Percentiles rank a stretch among this genome's conserved stretches.
Evolutionary conservation across 225 moss, liverwort and hornwort genomes (phyloP).

Genomic region (Antitrichia curtipendula): DNA sequence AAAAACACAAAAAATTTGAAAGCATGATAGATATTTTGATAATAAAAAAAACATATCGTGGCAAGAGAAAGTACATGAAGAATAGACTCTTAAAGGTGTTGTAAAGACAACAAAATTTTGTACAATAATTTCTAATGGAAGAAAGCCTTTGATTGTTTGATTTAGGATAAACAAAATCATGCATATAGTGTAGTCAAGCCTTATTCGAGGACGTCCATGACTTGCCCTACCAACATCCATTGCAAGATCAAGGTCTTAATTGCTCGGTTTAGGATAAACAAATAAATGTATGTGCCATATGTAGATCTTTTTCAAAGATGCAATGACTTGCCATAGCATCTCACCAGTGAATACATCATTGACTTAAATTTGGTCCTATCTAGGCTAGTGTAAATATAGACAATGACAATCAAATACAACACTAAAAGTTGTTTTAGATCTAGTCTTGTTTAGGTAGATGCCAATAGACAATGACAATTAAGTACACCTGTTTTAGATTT

Average conservation of each 20-base stretch:
- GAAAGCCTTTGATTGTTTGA: background rate
- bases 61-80: fast-evolving
- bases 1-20: background rate
- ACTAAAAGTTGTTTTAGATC: background rate
- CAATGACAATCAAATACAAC: background rate
- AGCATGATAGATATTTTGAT: background rate
- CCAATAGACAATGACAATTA: background rate
- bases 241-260: background rate
- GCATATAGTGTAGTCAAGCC: fast-evolving
- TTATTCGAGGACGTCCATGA: background rate
- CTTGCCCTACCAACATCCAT: background rate
- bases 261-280: background rate
- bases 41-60: background rate
- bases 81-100: background rate
- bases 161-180: background rate
- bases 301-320: background rate
- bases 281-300: too few species aligned
- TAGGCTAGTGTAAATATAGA: background rate
- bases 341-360: background rate
- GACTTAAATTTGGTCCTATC: background rate
- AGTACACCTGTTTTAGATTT: background rate
- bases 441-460: fast-evolving
- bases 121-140: background rate
- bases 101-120: background rate
- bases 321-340: background rate